phyloP scores from a whole-genome alignment of 805 yeast species.

The Ogataea trehaloabstinens region DNA sequence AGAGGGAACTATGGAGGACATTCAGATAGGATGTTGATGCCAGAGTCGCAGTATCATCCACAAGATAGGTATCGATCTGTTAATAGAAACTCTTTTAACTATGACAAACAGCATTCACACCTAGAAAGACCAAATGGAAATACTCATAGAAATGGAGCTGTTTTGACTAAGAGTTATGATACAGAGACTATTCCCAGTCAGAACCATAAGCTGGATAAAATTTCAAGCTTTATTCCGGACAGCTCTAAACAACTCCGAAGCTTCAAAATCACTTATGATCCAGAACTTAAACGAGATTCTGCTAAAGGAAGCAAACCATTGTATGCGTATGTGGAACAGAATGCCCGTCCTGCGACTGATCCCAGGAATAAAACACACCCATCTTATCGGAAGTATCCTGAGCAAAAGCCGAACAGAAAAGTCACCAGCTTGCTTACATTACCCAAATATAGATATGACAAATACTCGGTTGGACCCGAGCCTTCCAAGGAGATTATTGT shows the following conservation, averaged over 20 bases:
- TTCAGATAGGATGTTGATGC: too few relatives aligned
- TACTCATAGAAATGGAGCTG: too few relatives aligned
- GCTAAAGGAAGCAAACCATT: conserved; percentile 31
- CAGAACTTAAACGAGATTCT: conserved; percentile 41
- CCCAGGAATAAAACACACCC: conserved; percentile 19
- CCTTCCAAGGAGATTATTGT: conserved; percentile 71
- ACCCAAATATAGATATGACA: conserved; percentile 52
- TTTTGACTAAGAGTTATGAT: conserved; percentile 16
- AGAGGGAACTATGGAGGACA: too few relatives aligned
- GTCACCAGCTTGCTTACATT: conserved; percentile 8
- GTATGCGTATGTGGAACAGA: conserved; percentile 35
- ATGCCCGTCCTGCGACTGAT: conserved; percentile 21
- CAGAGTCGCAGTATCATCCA: too few relatives aligned
- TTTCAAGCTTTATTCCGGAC: background rate
- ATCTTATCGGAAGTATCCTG: conserved; percentile 8
- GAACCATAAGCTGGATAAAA: conserved; percentile 17
- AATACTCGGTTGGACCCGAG: conserved; percentile 69
- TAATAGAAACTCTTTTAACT: too few relatives aligned
- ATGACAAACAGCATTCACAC: too few relatives aligned
- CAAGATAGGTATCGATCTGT: too few relatives aligned
- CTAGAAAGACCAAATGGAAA: too few relatives aligned
- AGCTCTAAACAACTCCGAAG: conserved; percentile 4
- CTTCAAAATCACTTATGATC: conserved; percentile 49
- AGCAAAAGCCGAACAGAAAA: conserved; percentile 10
- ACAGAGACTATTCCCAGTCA: conserved; percentile 16